These are phyloP conservation scores for Turritis glabra DNA, from an alignment of 345 rosid species.

Conservation along the genomic window DNA sequence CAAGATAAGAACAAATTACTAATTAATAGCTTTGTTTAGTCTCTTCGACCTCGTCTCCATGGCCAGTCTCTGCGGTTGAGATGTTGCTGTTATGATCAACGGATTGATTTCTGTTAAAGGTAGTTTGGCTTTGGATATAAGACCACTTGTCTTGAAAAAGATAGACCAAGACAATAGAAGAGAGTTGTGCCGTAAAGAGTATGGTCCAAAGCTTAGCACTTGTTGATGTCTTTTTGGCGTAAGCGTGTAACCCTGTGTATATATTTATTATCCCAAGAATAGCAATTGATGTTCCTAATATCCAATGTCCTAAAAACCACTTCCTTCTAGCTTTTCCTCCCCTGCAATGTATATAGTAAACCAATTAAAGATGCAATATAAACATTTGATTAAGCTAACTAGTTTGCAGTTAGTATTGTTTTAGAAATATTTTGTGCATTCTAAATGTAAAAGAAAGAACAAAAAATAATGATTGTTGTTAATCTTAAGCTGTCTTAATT, in stretches of 20 bases:
- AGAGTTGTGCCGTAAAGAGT: constrained; percentile 75
- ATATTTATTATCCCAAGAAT: constrained; percentile 72
- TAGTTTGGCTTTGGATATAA: constrained; percentile 32
- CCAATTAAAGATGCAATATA: background rate
- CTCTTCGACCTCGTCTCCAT: constrained; percentile 23
- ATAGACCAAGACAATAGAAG: constrained; percentile 61
- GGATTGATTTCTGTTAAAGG: background rate
- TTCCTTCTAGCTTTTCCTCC: constrained; percentile 61
- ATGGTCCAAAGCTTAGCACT: constrained; percentile 53
- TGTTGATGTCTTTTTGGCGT: constrained; percentile 56
- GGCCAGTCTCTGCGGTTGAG: constrained; percentile 32
- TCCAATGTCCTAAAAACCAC: constrained; percentile 86
- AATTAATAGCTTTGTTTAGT: background rate
- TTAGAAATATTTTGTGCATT: background rate
- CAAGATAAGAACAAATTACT: constrained; percentile 1
- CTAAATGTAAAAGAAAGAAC: background rate
- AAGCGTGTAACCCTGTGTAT: constrained; percentile 82
- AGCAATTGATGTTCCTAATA: constrained; percentile 60
- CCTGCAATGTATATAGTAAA: constrained; percentile 39
- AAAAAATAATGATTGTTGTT: background rate
- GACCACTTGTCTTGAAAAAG: constrained; percentile 86
- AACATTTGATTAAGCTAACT: background rate
- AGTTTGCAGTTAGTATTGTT: background rate
- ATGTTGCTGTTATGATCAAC: constrained; percentile 40
- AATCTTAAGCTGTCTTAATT: background rate